Evolutionary conservation across 345 rosid genomes (phyloP), one percentile per base, ranked within the genome.

Genomic region (Murraya koenigii): DNA sequence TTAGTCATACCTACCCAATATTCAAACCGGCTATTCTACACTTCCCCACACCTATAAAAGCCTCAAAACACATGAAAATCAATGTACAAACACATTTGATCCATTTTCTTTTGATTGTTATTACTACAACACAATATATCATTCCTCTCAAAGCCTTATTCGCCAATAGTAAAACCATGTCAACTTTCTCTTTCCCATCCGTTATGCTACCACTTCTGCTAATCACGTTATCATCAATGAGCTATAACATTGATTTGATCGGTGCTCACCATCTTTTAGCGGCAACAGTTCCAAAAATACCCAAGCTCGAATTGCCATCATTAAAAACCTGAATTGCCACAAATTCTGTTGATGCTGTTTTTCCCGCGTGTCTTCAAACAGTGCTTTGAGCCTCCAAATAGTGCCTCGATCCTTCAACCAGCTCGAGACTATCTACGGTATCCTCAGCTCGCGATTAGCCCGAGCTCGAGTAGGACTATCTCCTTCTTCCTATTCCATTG

Each of bases 221-320:
- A 0, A 64, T 78, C 39, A 22, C 20, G 35, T 41, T 55, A 32
- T 61, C 28, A 0, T 62, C 66, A 19, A 23, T 72, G 25, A 61
- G 22, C 63, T 26, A 35, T 13, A 35, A 41, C 28, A 25, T 72
- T 13, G 47, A 33, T 3, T 26, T 69, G 20, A 69, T 69, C 28
- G 66, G 15, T 2, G 81, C 81, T 15, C 77, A 77, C 8, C 72
- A 22, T 52, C 81, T 78, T 52, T 1, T 72, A 13, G 81, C 72
- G 36, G 55, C 58, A 33, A 6, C 26, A 23, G 13, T 4, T 22
- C 83, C 83, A 1, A 79, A 86, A 6, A 22, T 72, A 67, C 71
- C 72, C 19, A 30, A 63, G 67, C 38, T 19, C 17, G 55, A 5
- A 17, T 49, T 17, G 22, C 55, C 61, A n/a, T n/a, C n/a, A n/a